These are phyloP conservation scores for Turritis glabra DNA, from an alignment of 345 rosid genomes.

Conservation along the genomic window DNA sequence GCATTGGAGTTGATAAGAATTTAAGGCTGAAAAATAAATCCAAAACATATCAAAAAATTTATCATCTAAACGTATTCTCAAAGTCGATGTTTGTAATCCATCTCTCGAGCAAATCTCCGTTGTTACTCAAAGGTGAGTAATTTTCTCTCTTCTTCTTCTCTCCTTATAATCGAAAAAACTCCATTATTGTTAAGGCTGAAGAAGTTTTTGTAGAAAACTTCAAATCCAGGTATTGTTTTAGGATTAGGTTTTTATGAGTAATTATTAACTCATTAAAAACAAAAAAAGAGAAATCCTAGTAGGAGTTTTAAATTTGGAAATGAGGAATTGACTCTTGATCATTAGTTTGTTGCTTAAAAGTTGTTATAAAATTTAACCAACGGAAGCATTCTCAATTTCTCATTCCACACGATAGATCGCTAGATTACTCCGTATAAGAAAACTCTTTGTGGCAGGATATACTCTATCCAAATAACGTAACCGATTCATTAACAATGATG, in stretches of 20 bases:
- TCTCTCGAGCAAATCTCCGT: too few species aligned
- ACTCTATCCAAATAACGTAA: too few species aligned
- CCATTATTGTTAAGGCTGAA: background rate
- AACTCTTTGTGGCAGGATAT: too few species aligned
- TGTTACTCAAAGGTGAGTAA: too few species aligned
- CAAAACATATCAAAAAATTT: too few species aligned
- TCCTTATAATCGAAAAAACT: background rate
- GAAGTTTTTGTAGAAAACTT: background rate
- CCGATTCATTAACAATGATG: too few species aligned
- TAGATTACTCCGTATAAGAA: too few species aligned
- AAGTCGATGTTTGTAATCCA: too few species aligned
- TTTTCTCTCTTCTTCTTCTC: background rate
- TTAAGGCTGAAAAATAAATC: too few species aligned
- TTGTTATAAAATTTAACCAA: too few species aligned
- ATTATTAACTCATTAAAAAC: background rate
- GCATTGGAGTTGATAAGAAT: too few species aligned
- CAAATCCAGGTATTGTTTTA: background rate
- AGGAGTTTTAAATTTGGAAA: background rate
- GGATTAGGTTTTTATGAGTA: background rate
- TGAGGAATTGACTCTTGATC: slow-evolving; percentile 1
- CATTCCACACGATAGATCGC: background rate
- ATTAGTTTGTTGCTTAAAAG: background rate
- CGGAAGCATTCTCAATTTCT: background rate
- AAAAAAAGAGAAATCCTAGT: background rate
- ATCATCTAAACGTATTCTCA: too few species aligned